These are phyloP conservation scores for Geotrichum carabidarum DNA, from an alignment of 1,139 yeast species.

Conservation along the genomic window DNA sequence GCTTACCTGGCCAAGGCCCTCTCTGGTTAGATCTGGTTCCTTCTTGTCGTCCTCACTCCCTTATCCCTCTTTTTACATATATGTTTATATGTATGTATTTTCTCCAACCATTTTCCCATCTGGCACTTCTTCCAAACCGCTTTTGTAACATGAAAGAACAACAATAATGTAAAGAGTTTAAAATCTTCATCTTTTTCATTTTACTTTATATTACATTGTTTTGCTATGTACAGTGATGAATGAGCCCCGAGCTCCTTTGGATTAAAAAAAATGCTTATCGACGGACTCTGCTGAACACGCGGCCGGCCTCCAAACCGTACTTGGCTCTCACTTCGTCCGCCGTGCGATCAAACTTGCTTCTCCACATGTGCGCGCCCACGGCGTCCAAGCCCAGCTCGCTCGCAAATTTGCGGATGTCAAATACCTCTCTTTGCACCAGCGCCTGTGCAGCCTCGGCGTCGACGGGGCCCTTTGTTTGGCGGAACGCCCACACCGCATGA, in stretches of 20 bases:
- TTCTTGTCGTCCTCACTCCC: not conserved
- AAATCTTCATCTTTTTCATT: not conserved
- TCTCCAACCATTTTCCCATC: not conserved
- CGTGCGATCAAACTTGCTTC: constrained; percentile 77
- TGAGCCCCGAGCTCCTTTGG: constrained; percentile 6
- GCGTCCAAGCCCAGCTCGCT: constrained; percentile 53
- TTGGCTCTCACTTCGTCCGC: constrained; percentile 60
- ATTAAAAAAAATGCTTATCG: constrained; percentile 6
- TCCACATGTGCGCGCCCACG: constrained; percentile 90
- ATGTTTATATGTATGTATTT: no score
- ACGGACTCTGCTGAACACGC: constrained; percentile 45
- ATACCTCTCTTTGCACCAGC: constrained; percentile 42
- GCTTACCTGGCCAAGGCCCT: constrained; percentile 37
- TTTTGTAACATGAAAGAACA: not conserved
- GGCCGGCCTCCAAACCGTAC: constrained; percentile 70
- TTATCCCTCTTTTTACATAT: no score
- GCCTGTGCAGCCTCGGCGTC: constrained; percentile 27
- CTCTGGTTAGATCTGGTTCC: constrained; percentile 21
- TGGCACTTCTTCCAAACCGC: no score
- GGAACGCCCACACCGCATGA: constrained; percentile 84
- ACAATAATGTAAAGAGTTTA: not conserved
- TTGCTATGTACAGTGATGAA: constrained; percentile 7
- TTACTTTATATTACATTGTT: not conserved
- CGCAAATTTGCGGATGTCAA: constrained; percentile 70
- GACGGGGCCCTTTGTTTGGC: constrained; percentile 45